phyloP scores from a whole-genome alignment of 306 rosid genomes.

The Vicia villosa region DNA sequence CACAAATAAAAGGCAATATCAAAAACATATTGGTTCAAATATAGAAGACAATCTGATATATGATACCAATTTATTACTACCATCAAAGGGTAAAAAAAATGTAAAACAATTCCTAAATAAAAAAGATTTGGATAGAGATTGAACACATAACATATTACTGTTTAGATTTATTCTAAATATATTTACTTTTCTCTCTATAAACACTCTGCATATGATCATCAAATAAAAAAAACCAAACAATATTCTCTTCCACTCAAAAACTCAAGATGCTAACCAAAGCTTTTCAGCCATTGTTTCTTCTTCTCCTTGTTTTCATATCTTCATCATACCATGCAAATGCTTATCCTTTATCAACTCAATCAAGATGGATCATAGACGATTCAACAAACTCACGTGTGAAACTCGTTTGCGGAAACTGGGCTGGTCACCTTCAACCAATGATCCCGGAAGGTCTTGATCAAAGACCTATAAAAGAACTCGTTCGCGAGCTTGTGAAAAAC shows the following conservation, averaged over 20 bases:
- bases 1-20: too few relatives aligned
- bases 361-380: constrained; percentile 53
- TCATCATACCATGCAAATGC: constrained; percentile 19
- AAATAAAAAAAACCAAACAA: neutral
- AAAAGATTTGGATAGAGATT: too few relatives aligned
- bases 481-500: constrained; percentile 12
- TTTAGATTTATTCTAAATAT: neutral
- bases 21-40: too few relatives aligned
- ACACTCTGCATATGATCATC: neutral
- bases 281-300: neutral
- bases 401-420: constrained; percentile 24
- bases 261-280: constrained; percentile 11
- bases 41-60: too few relatives aligned
- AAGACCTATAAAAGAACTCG: constrained; percentile 44
- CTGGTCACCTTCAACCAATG: constrained; percentile 49
- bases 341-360: constrained; percentile 47
- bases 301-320: constrained; percentile 24
- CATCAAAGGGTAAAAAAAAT: too few relatives aligned
- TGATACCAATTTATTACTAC: too few relatives aligned
- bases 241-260: neutral
- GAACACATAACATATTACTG: too few relatives aligned
- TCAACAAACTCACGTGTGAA: constrained; percentile 43
- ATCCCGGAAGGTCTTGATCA: constrained; percentile 54
- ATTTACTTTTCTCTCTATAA: neutral
- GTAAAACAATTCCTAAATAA: too few relatives aligned